These are phyloP conservation scores for Styphnolobium japonicum DNA, from an alignment of 306 rosid genomes.

Conservation along the genomic window DNA sequence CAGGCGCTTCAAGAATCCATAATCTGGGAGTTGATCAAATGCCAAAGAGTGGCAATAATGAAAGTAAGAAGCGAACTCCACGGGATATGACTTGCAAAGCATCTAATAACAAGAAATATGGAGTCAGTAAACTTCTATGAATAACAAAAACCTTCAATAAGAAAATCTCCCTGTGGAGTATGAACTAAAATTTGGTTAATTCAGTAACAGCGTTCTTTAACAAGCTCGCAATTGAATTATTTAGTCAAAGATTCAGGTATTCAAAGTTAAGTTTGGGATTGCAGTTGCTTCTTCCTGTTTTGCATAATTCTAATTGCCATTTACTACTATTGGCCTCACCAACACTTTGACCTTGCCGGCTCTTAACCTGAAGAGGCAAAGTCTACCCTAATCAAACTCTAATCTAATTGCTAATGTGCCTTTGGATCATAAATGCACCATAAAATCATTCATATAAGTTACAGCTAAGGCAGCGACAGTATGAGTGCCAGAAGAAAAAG, in stretches of 20 bases:
- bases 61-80: constrained; percentile 70
- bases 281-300: background rate
- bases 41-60: constrained; percentile 67
- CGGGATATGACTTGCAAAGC: constrained; percentile 64
- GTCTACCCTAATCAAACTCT: background rate
- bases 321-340: background rate
- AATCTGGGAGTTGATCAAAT: constrained; percentile 78
- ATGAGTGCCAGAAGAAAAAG: background rate
- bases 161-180: constrained; percentile 7
- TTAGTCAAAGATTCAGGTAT: background rate
- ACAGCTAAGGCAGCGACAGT: background rate
- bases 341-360: background rate
- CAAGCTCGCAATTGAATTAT: constrained; percentile 11
- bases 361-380: background rate
- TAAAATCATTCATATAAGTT: background rate
- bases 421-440: background rate
- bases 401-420: background rate
- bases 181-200: background rate
- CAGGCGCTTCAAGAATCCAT: constrained; percentile 65
- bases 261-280: background rate
- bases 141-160: constrained; percentile 1
- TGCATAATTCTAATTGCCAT: constrained; percentile 10
- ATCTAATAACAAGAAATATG: constrained; percentile 38
- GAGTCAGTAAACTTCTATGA: constrained; percentile 18
- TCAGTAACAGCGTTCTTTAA: background rate